Evolutionary conservation across 2,329 filamentous ascomycete species (phyloP).

Genomic region (Colletotrichum sansevieriae): DNA sequence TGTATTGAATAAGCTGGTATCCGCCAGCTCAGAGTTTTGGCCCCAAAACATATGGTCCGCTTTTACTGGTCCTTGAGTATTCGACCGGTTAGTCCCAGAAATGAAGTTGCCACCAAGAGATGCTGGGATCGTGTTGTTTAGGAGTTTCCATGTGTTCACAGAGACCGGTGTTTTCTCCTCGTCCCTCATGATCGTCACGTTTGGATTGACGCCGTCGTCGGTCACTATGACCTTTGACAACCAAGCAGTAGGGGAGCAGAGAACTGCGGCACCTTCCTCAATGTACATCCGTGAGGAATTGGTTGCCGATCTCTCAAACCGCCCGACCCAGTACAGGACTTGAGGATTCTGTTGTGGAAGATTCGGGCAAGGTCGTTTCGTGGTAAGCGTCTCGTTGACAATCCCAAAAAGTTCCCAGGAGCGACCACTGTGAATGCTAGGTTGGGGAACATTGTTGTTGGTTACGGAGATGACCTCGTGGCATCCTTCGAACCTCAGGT

Average conservation of each 20-base stretch:
- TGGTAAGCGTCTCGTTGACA: neutral
- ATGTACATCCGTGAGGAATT: slow-evolving; percentile 10
- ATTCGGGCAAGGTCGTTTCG: slow-evolving; percentile 8
- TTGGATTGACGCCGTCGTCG: slow-evolving; percentile 21
- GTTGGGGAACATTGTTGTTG: neutral
- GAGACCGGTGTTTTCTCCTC: neutral
- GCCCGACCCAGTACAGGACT: slow-evolving; percentile 12
- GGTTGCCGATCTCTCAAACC: neutral
- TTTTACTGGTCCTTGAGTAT: slow-evolving; percentile 3
- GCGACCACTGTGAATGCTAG: neutral
- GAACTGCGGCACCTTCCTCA: slow-evolving; percentile 2
- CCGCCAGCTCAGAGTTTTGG: neutral
- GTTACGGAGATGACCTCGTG: neutral
- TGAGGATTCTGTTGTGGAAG: slow-evolving; percentile 7
- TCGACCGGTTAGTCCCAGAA: neutral
- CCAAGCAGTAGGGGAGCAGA: slow-evolving; percentile 24
- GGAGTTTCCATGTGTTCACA: slow-evolving; percentile 10
- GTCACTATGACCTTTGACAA: slow-evolving; percentile 22
- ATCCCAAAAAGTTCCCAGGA: neutral
- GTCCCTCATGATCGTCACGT: neutral
- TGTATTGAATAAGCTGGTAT: neutral
- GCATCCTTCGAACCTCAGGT: slow-evolving; percentile 23
- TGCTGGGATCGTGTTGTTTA: slow-evolving; percentile 1
- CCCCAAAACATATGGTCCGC: neutral
- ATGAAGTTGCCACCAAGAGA: neutral